These are phyloP conservation scores for Strigomonas galati DNA, from an alignment of 208 protist species.

Conservation along the genomic window DNA sequence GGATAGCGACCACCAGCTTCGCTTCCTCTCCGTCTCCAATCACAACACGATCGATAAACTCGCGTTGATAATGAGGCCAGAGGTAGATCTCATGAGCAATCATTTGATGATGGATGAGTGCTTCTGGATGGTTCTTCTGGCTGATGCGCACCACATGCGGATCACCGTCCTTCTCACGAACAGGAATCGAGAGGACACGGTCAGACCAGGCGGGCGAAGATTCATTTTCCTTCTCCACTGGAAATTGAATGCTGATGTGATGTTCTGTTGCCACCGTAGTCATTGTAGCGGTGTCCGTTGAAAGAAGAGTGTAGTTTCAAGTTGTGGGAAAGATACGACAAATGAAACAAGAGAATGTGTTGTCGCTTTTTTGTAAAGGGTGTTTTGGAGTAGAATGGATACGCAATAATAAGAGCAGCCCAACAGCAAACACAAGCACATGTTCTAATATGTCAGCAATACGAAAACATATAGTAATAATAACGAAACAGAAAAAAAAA, in stretches of 20 bases:
- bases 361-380: conserved; percentile 1
- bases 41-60: not conserved
- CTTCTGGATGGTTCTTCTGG: conserved; percentile 6
- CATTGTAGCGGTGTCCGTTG: too few relatives aligned
- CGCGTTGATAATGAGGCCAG: conserved; percentile 1
- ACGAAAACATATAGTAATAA: too few relatives aligned
- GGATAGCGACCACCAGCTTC: not conserved
- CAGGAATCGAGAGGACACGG: not conserved
- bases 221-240: too few relatives aligned
- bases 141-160: conserved; percentile 4
- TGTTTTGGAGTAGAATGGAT: conserved; percentile 3
- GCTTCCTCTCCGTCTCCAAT: not conserved
- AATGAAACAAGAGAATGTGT: not conserved
- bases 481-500: too few relatives aligned
- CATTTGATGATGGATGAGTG: conserved; percentile 10
- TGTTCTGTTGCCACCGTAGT: too few relatives aligned
- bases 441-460: too few relatives aligned
- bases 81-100: conserved; percentile 4
- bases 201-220: too few relatives aligned
- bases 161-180: not conserved
- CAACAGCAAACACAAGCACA: too few relatives aligned
- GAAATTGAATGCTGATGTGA: conserved; percentile 6
- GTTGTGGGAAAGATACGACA: not conserved
- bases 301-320: not conserved
- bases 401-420: too few relatives aligned